Evolutionary conservation across 2,329 filamentous ascomycete genomes (phyloP).

Genomic region (Aspergillus bombycis): DNA sequence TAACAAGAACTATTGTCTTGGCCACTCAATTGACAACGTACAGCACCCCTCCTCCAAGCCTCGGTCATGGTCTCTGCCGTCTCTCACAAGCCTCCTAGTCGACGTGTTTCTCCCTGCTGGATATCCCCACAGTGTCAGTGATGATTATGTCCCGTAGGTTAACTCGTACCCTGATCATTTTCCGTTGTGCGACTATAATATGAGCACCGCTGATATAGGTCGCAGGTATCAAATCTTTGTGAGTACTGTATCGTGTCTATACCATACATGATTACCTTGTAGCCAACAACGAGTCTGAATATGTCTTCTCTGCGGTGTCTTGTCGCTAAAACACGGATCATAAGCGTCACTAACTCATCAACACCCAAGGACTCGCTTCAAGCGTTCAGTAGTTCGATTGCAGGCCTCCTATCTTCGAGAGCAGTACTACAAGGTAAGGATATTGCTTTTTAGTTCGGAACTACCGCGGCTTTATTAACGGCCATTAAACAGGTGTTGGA

Average conservation of each 20-base stretch:
- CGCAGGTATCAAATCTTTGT: slow-evolving; percentile 70
- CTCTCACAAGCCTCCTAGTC: slow-evolving; percentile 50
- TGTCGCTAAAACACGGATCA: not conserved
- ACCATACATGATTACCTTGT: not conserved
- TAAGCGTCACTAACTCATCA: not conserved
- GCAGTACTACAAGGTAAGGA: slow-evolving; percentile 72
- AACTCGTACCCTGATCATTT: not conserved
- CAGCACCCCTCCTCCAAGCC: slow-evolving; percentile 21
- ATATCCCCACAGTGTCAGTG: slow-evolving; percentile 83
- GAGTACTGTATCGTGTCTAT: slow-evolving; percentile 30
- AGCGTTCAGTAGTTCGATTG: slow-evolving; percentile 47
- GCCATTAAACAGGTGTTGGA: slow-evolving; percentile 63
- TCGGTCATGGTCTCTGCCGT: slow-evolving; percentile 28
- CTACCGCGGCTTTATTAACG: not conserved
- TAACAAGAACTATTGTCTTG: not conserved
- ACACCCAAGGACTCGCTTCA: slow-evolving; percentile 42
- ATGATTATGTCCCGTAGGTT: slow-evolving; percentile 75
- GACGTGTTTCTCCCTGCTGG: slow-evolving; percentile 83
- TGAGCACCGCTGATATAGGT: slow-evolving; percentile 15
- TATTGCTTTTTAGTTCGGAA: slow-evolving; percentile 16
- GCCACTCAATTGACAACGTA: not conserved
- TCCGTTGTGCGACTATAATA: not conserved
- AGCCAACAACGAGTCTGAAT: not conserved
- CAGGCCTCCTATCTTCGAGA: slow-evolving; percentile 70
- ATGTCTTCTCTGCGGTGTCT: not conserved